Base-by-base conservation (phyloP, 208 protist species). In the Trypanosoma melophagium region DNA sequence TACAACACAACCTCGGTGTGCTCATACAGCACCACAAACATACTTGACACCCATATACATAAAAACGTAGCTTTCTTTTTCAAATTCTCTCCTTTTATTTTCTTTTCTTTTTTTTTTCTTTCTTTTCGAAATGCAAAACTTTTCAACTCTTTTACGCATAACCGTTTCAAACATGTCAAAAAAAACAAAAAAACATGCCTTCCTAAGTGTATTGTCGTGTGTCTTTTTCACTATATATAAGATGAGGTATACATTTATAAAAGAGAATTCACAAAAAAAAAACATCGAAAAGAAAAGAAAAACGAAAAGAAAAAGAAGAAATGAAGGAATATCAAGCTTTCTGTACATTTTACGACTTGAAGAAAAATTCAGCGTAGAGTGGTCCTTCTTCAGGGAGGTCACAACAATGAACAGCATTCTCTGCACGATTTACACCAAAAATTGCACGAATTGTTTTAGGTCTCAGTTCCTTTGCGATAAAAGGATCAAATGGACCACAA, bases 381-480 rank as follows among this genome's bases (percentile, higher is more conserved):
- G 81, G 74, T 5, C 90, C 96, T 58, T 98, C 97, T 42, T 89
- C 89, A 2, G 81, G 79, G 31, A 99, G 74, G 71, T 99, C 97
- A 60, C 96, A 98, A 79, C 93, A 97, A 76, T 99, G 97, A 44
- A 98, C 84, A 7, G 95, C 94, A 62, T 98, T 98, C 35, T 83
- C 31, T 38, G 81, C 68, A 22, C 82, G 77, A 57, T 93, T 77
- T 9, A 77, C 31, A 19, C 96, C 96, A 73, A 87, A 98, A n/a
- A 76, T 72, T 31, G 93, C 95, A 35, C 96, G 86, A 21, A 98
- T 83, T 10, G 91, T 89, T 35, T 79, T 84, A 0, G 94, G 95
- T 45, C 76, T 80, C 0, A 97, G 77, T 31, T 86, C 83, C 74
- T 87, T 92, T 19, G 94, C 96, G 22, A 97, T 80, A 22, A 80